Base-by-base conservation (phyloP, 2,329 filamentous ascomycete species). In the Ilyonectria robusta region DNA sequence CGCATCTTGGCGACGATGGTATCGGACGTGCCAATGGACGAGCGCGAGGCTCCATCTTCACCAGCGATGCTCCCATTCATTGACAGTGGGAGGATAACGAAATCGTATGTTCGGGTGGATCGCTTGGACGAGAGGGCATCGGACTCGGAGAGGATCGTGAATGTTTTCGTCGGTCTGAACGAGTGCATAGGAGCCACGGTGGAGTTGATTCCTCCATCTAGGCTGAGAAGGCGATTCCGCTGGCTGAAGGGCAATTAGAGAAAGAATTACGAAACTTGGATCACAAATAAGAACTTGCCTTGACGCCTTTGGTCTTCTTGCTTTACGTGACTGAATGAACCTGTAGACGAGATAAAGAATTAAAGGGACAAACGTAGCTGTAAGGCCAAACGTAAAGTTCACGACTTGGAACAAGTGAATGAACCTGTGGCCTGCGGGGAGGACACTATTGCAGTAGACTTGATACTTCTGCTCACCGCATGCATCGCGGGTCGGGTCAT, bases 1-100 rank as follows among this genome's bases (percentile, higher is more conserved):
- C 59, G 66, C 59, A 66, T 66, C 59, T 68, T 66, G 35, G 64
- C 59, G 19, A 57, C 37, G 40, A 62, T 53, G 2, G 47, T 48
- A 6, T 53, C 46, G 55, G 42, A 44, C n/a, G 59, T 59, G 48
- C 55, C 44, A 8, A 60, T 35, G 2, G 63, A 68, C 7, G 63
- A 63, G 1, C 59, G n/a, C 4, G 59, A 66, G 13, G 53, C 54
- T 46, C 63, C 59, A 13, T 47, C 51, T 31, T 62, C 59, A 4
- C 59, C 64, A 10, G 40, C 53, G 7, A 57, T 51, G 40, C 23
- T 59, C 19, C 48, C 44, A 11, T 37, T 40, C 66, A 68, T 62
- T 13, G 54, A 31, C 4, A 68, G 59, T 19, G 66, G 66, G 3
- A 66, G n/a, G 3, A 68, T 46, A 47, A 68, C 63, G 8, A 68